These are phyloP conservation scores for Setaria italica DNA, from an alignment of 202 grass and related monocot species.

Conservation along the genomic window DNA sequence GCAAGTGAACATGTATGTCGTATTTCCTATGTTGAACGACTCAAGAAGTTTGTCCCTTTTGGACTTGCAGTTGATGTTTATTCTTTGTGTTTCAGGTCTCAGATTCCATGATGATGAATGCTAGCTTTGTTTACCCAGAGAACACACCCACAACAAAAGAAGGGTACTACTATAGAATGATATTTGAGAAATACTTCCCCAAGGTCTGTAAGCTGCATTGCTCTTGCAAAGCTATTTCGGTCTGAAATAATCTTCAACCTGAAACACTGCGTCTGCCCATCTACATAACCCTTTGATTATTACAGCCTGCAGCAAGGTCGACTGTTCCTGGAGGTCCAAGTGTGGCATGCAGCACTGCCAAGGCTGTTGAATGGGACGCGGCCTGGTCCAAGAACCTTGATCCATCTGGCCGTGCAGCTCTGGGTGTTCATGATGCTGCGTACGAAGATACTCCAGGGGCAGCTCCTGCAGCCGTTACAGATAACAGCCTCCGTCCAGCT, in stretches of 20 bases:
- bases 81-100: constrained; percentile 68
- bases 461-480: constrained; percentile 38
- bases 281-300: constrained; percentile 30
- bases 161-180: constrained; percentile 85
- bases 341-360: constrained; percentile 92
- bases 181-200: constrained; percentile 93
- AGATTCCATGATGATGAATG: constrained; percentile 90
- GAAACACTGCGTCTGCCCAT: neutral
- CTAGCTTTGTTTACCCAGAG: constrained; percentile 91
- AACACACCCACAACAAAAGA: constrained; percentile 98
- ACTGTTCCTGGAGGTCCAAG: constrained; percentile 96
- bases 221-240: neutral
- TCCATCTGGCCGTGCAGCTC: constrained; percentile 89
- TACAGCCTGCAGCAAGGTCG: constrained; percentile 87
- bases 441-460: constrained; percentile 55
- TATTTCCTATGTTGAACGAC: constrained; percentile 37
- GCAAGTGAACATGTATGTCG: constrained; percentile 76
- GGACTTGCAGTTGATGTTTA: constrained; percentile 31
- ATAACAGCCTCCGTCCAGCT: constrained; percentile 39
- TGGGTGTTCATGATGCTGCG: constrained; percentile 84
- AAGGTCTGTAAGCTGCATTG: constrained; percentile 63
- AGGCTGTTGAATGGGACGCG: constrained; percentile 94
- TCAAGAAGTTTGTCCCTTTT: neutral
- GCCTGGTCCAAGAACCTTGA: constrained; percentile 89
- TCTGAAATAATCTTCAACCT: neutral